These are phyloP conservation scores for Apiotrichum laibachii DNA, from an alignment of 1,284 basidiomycete genomes.

Conservation along the genomic window DNA sequence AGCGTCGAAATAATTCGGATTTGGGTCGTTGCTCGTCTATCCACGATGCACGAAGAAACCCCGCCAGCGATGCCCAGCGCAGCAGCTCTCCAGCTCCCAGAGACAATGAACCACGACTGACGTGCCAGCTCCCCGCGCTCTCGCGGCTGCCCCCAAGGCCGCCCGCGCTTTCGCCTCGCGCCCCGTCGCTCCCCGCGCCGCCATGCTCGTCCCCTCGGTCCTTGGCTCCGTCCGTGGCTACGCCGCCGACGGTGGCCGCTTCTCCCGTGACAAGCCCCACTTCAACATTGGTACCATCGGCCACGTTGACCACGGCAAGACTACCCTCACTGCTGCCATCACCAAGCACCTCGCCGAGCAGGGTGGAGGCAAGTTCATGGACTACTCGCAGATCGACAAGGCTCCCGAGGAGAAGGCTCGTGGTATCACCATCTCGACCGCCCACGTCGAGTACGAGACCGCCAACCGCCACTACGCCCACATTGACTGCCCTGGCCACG, in stretches of 20 bases:
- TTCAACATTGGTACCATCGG: conserved; percentile 96
- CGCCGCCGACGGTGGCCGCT: conserved; percentile 65
- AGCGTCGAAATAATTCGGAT: background rate
- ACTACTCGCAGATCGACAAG: conserved; percentile 98
- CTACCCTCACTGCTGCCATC: conserved; percentile 96
- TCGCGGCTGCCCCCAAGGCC: conserved; percentile 12
- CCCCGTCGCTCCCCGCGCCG: conserved; percentile 14
- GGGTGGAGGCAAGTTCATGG: conserved; percentile 86
- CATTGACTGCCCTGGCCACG: conserved; percentile 86
- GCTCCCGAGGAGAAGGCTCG: conserved; percentile 99
- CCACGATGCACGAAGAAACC: too few relatives aligned
- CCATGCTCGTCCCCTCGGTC: conserved; percentile 15
- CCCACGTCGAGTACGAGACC: conserved; percentile 98
- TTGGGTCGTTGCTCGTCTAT: too few relatives aligned
- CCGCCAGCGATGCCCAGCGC: too few relatives aligned
- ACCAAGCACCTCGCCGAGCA: conserved; percentile 89
- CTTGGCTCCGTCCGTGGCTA: conserved; percentile 43
- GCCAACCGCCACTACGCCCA: conserved; percentile 91
- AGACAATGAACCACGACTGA: background rate
- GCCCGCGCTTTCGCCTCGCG: conserved; percentile 16
- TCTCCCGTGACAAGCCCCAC: conserved; percentile 83
- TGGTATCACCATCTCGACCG: conserved; percentile 89
- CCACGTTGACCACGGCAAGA: conserved; percentile 92
- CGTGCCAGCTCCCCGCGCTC: conserved; percentile 11
- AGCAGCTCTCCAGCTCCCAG: too few relatives aligned